A percentile compares a stretch with the other conserved stretches of the same genome.
Conservation (phyloP, 2,329 filamentous ascomycete species). For the Thielaviopsis euricoi region DNA sequence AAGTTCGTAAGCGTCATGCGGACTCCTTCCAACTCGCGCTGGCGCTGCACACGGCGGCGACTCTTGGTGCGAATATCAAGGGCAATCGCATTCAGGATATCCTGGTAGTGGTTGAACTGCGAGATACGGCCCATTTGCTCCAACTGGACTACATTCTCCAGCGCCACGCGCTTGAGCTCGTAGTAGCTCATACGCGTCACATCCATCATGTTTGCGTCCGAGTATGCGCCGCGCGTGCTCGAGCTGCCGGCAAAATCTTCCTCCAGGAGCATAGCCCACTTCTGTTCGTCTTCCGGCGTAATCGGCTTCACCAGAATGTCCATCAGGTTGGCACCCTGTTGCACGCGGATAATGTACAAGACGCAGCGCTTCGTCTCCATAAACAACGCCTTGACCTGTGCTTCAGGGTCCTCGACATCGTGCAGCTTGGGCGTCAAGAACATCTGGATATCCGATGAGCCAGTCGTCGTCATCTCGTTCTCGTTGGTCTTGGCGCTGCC, state of each 20-base stretch:
- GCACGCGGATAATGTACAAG: slow-evolving; percentile 92
- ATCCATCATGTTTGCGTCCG: slow-evolving; percentile 76
- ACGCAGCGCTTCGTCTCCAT: slow-evolving; percentile 98
- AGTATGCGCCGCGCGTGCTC: slow-evolving; percentile 69
- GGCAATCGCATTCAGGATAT: slow-evolving; percentile 93
- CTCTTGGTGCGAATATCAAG: slow-evolving; percentile 96
- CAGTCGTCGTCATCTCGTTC: slow-evolving; percentile 74
- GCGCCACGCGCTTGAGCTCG: slow-evolving; percentile 78
- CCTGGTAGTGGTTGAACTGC: slow-evolving; percentile 86
- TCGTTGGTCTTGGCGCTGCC: slow-evolving; percentile 95
- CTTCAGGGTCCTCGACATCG: slow-evolving; percentile 82
- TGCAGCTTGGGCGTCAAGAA: slow-evolving; percentile 81
- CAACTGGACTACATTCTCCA: slow-evolving; percentile 84
- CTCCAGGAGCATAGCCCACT: slow-evolving; percentile 65
- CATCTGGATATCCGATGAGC: slow-evolving; percentile 77
- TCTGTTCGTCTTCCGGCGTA: slow-evolving; percentile 68
- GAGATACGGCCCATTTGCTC: slow-evolving; percentile 79
- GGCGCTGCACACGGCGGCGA: slow-evolving; percentile 74
- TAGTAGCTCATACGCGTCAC: slow-evolving; percentile 80
- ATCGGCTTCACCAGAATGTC: slow-evolving; percentile 91
- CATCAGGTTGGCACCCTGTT: slow-evolving; percentile 80
- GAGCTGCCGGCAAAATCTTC: slow-evolving; percentile 53
- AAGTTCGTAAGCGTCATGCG: slow-evolving; percentile 58
- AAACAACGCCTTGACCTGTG: slow-evolving; percentile 78
- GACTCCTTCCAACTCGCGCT: slow-evolving; percentile 77